phyloP scores from a whole-genome alignment of 805 yeast species.

The Sugiyamaella chiloensis region DNA sequence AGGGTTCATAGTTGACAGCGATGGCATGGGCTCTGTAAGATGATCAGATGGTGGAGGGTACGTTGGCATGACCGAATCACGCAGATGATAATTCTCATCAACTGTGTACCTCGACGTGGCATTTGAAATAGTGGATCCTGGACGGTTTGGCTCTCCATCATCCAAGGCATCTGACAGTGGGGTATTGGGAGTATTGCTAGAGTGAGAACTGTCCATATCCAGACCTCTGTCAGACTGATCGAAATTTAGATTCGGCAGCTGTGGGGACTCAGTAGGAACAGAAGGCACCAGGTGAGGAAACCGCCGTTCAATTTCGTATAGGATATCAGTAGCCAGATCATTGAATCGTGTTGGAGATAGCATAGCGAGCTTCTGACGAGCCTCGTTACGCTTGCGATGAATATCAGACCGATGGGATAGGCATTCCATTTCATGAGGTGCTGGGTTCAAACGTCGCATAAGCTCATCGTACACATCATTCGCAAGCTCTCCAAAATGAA shows the following conservation, averaged over 20 bases:
- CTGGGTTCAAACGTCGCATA: slow-evolving; percentile 58
- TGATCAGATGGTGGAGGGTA: background rate
- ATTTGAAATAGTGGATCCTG: slow-evolving; percentile 2
- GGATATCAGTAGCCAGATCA: slow-evolving; percentile 86
- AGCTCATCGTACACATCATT: slow-evolving; percentile 95
- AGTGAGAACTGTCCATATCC: background rate
- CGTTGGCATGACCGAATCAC: slow-evolving; percentile 13
- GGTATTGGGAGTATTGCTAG: background rate
- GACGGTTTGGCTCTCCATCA: background rate
- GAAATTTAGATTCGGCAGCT: background rate
- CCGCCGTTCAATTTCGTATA: slow-evolving; percentile 65
- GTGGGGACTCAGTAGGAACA: background rate
- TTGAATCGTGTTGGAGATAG: slow-evolving; percentile 79
- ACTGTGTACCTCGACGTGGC: slow-evolving; percentile 12
- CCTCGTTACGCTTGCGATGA: slow-evolving; percentile 94
- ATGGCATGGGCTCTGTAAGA: slow-evolving; percentile 1
- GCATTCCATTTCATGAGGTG: slow-evolving; percentile 38
- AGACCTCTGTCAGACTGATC: background rate
- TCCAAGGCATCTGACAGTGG: background rate
- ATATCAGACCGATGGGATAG: slow-evolving; percentile 67
- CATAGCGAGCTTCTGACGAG: slow-evolving; percentile 84
- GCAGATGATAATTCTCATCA: slow-evolving; percentile 11
- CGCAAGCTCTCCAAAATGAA: slow-evolving; percentile 84
- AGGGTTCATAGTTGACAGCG: background rate
- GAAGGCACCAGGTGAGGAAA: background rate